Percentiles rank a stretch among this genome's conserved stretches.
Conservation (phyloP, 768 basidiomycete genomes). For the Calvatia gigantea region DNA sequence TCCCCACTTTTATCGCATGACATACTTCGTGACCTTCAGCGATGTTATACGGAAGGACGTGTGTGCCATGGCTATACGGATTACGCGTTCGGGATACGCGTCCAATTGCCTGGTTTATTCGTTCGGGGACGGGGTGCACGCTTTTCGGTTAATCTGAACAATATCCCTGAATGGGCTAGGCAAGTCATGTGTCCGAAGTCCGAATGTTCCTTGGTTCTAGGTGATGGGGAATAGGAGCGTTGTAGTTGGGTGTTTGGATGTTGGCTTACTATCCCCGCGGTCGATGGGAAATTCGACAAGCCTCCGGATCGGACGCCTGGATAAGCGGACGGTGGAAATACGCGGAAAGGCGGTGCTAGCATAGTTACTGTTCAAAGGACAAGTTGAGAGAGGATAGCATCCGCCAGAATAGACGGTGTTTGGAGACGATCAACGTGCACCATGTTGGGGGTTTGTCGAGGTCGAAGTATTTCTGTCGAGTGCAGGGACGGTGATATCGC, state of each 20-base stretch:
- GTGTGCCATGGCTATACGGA: not conserved
- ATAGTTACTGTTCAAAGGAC: not conserved
- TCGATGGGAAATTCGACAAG: not conserved
- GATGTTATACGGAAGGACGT: not conserved
- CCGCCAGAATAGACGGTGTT: not conserved
- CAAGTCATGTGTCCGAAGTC: not conserved
- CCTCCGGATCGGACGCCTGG: not conserved
- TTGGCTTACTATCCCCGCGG: not conserved
- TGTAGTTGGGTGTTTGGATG: not conserved
- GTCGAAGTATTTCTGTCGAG: constrained; percentile 2
- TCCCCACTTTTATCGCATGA: not conserved
- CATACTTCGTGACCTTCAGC: too few relatives aligned
- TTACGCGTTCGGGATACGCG: not conserved
- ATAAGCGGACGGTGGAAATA: not conserved
- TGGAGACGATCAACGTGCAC: constrained; percentile 7
- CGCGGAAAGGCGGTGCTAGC: not conserved
- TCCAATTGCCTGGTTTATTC: constrained; percentile 4
- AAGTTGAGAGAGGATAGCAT: not conserved
- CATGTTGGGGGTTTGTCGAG: not conserved
- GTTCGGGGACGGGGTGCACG: not conserved
- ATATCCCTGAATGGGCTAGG: not conserved
- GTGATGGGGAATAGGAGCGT: not conserved
- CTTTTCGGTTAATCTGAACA: not conserved
- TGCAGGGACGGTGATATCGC: constrained; percentile 8
- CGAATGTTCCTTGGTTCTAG: not conserved